phyloP scores from a whole-genome alignment of 805 yeast species.

The Torulaspora indica region DNA sequence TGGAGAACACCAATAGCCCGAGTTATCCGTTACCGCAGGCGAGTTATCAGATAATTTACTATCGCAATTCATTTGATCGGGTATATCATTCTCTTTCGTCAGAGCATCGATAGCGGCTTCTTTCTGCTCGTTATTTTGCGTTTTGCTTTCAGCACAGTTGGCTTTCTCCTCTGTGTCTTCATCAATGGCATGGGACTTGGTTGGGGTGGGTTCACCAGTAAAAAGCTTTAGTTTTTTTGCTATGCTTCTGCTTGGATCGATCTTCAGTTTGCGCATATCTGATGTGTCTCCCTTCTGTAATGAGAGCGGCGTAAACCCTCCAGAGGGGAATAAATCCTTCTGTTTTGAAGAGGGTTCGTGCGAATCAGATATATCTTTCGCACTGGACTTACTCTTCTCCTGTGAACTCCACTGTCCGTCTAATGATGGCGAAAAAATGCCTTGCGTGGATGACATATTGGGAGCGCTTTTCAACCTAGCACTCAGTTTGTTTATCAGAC shows the following conservation, averaged over 20 bases:
- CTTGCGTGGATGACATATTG: conserved; percentile 34
- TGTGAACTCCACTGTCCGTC: conserved; percentile 13
- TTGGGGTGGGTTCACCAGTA: conserved; percentile 24
- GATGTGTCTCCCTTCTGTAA: conserved; percentile 23
- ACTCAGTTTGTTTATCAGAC: conserved; percentile 37
- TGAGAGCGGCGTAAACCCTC: conserved; percentile 9
- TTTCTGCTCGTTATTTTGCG: neutral
- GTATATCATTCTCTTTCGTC: neutral
- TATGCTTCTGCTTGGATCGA: conserved; percentile 42
- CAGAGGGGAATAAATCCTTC: conserved; percentile 2
- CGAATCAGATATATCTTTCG: neutral
- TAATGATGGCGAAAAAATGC: conserved; percentile 36
- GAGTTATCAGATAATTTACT: neutral
- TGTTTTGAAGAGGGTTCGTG: conserved; percentile 1
- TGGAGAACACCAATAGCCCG: conserved; percentile 72
- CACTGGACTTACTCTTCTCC: conserved; percentile 4
- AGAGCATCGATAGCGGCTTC: neutral
- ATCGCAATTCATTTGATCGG: neutral
- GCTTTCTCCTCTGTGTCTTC: neutral
- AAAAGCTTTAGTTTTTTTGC: conserved; percentile 41
- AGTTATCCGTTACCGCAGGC: conserved; percentile 4
- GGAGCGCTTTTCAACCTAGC: conserved; percentile 33
- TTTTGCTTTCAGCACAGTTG: neutral
- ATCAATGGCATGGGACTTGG: conserved; percentile 14
- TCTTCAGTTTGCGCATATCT: conserved; percentile 37